Conservation (phyloP, 2,329 filamentous ascomycete species). For the Apiospora saccharicola region DNA sequence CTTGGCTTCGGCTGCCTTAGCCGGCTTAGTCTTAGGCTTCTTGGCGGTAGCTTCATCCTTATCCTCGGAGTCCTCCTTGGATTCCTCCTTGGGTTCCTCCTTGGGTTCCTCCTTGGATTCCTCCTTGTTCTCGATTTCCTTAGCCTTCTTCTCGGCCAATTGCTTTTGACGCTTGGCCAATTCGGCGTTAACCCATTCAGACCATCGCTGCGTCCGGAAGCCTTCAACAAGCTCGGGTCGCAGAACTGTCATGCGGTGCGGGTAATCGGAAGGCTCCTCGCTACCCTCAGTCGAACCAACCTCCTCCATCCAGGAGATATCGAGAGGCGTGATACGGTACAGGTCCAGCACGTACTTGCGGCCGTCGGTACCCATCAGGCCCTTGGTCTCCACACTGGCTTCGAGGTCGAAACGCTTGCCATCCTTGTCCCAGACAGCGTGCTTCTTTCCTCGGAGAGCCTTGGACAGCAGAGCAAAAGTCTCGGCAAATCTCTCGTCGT, state of each 20-base stretch:
- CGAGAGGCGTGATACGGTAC: conserved; percentile 91
- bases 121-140: conserved; percentile 44
- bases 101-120: conserved; percentile 25
- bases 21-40: conserved; percentile 25
- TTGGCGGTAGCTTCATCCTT: conserved; percentile 38
- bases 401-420: conserved; percentile 89
- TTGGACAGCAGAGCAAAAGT: conserved; percentile 92
- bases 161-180: conserved; percentile 57
- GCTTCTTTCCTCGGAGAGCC: conserved; percentile 89
- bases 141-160: conserved; percentile 42
- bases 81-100: conserved; percentile 38
- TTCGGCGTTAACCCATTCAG: conserved; percentile 85
- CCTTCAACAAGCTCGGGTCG: conserved; percentile 89
- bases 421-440: conserved; percentile 98
- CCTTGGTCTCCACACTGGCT: conserved; percentile 97
- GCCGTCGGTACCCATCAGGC: conserved; percentile 93
- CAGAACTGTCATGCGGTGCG: conserved; percentile 95
- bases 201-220: conserved; percentile 84
- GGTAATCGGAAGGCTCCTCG: conserved; percentile 67
- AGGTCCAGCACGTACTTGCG: conserved; percentile 97
- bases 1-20: not conserved
- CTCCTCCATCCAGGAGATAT: conserved; percentile 90
- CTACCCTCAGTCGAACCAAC: conserved; percentile 57
- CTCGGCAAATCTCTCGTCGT: conserved; percentile 83
- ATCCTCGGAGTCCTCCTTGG: conserved; percentile 29